phyloP scores from a whole-genome alignment of 164 flowering plant species.

The Dillenia suffruticosa region DNA sequence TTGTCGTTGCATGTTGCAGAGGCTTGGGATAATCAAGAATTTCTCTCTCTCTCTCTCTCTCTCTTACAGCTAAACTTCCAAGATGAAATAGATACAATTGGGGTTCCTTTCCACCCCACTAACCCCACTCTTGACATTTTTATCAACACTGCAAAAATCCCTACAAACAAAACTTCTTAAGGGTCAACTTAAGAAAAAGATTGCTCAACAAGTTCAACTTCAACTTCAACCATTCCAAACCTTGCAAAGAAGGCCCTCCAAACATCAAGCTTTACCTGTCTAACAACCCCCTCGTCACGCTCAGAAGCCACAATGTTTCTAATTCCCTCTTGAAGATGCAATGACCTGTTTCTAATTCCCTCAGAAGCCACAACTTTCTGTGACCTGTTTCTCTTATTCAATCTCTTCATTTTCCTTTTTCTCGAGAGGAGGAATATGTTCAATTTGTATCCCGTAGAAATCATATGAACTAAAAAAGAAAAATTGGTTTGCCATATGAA shows the following conservation, averaged over 20 bases:
- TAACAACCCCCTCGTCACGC: conserved; percentile 38
- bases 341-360: conserved; percentile 21
- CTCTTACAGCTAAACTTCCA: conserved; percentile 37
- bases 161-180: conserved; percentile 26
- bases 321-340: conserved; percentile 30
- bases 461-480: too few species aligned
- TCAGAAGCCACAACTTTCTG: too few species aligned
- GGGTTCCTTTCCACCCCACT: conserved; percentile 64
- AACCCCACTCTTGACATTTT: conserved; percentile 33
- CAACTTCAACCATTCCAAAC: conserved; percentile 49
- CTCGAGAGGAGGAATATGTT: too few species aligned
- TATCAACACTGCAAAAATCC: conserved; percentile 34
- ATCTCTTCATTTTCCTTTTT: too few species aligned
- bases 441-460: too few species aligned
- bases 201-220: conserved; percentile 34
- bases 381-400: too few species aligned
- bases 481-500: too few species aligned
- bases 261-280: conserved; percentile 36
- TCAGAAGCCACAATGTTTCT: conserved; percentile 42
- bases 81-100: conserved; percentile 37
- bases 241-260: conserved; percentile 54
- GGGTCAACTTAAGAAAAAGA: conserved; percentile 36
- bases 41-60: too few species aligned
- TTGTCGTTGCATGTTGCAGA: too few species aligned
- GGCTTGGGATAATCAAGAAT: too few species aligned